These are phyloP conservation scores for Phytophthora aleatoria DNA, from an alignment of 352 stramenopile species.

Conservation along the genomic window DNA sequence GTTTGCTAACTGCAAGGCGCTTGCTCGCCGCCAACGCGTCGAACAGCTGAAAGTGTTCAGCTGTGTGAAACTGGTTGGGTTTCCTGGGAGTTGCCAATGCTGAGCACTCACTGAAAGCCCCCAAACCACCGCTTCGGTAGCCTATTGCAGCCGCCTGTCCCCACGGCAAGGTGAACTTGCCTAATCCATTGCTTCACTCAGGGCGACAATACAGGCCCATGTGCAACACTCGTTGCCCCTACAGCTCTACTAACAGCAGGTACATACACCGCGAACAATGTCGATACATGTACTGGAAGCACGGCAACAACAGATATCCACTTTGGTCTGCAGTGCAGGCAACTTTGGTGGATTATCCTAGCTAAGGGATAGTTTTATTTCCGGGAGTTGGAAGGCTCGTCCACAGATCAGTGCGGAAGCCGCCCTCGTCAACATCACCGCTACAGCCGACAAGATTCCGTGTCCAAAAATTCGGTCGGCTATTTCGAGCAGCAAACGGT, in stretches of 20 bases:
- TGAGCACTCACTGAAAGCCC: not conserved
- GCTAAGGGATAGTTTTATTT: too few species aligned
- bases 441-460: too few species aligned
- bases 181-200: too few species aligned
- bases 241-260: not conserved
- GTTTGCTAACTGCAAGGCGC: constrained; percentile 21
- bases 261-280: not conserved
- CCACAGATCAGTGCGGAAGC: too few species aligned
- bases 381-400: too few species aligned
- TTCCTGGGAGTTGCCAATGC: not conserved
- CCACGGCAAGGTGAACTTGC: not conserved
- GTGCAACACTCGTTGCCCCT: not conserved
- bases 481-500: too few species aligned
- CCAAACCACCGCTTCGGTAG: not conserved
- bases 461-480: too few species aligned
- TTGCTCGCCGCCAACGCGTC: constrained; percentile 1
- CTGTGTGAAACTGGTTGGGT: constrained; percentile 15
- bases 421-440: too few species aligned
- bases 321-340: too few species aligned
- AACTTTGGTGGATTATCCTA: not conserved
- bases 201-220: not conserved
- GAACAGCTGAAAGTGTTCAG: constrained; percentile 28
- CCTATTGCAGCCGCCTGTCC: constrained; percentile 13
- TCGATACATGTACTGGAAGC: not conserved
- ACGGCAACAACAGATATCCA: not conserved